Conservation (phyloP, 768 basidiomycete genomes). For the Boletus bicolor region DNA sequence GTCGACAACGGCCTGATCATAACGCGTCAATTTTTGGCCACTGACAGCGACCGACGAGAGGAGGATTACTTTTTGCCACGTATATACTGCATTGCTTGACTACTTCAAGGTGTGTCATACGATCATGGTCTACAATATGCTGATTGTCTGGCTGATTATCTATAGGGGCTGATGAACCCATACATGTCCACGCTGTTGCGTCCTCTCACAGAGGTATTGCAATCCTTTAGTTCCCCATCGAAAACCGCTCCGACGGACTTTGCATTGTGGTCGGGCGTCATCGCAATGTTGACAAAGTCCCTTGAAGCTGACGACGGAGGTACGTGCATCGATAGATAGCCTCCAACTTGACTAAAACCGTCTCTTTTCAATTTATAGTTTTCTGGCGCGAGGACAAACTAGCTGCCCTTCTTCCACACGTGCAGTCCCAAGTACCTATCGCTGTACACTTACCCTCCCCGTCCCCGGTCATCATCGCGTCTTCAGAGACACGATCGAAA, state of each 20-base stretch:
- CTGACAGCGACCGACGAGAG: conserved; percentile 38
- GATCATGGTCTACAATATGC: neutral
- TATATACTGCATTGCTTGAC: conserved; percentile 71
- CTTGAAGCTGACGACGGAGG: conserved; percentile 79
- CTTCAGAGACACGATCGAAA: neutral
- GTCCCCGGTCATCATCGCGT: neutral
- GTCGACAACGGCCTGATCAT: neutral
- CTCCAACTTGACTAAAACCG: neutral
- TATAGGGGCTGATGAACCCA: conserved; percentile 80
- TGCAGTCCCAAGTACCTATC: conserved; percentile 66
- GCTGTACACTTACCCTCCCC: conserved; percentile 33
- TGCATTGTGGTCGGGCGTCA: conserved; percentile 59
- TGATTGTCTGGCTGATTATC: neutral
- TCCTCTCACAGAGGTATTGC: conserved; percentile 62
- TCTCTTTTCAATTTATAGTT: conserved; percentile 38
- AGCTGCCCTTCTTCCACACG: conserved; percentile 51
- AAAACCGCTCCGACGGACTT: conserved; percentile 29
- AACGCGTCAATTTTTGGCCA: neutral
- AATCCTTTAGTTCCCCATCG: conserved; percentile 39
- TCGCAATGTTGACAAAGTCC: conserved; percentile 64
- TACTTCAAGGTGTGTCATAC: conserved; percentile 73
- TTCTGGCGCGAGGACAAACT: conserved; percentile 91
- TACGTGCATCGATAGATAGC: conserved; percentile 32
- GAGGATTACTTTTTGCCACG: conserved; percentile 69
- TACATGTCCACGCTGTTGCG: conserved; percentile 80